Evolutionary conservation across 1,139 yeast genomes (phyloP).

Genomic region (Protomyces macrosporus): DNA sequence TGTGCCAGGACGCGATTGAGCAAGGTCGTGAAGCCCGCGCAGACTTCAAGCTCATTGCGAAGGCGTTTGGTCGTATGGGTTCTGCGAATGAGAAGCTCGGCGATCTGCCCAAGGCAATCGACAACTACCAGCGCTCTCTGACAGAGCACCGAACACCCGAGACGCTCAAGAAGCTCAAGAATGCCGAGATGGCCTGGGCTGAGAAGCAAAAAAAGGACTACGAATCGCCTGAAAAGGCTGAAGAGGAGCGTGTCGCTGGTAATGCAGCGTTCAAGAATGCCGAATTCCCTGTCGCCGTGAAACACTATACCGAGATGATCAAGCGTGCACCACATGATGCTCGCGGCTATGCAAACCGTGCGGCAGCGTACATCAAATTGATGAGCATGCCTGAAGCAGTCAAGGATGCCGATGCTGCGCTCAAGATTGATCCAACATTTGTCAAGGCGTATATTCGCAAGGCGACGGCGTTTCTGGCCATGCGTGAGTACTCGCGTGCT

Average conservation of each 20-base stretch:
- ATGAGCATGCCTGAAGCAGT: slow-evolving; percentile 97
- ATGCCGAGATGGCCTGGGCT: slow-evolving; percentile 81
- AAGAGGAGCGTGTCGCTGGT: slow-evolving; percentile 90
- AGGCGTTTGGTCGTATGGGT: slow-evolving; percentile 87
- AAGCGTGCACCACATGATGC: slow-evolving; percentile 96
- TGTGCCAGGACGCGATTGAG: slow-evolving; percentile 78
- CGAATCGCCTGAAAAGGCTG: slow-evolving; percentile 86
- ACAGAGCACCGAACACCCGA: slow-evolving; percentile 98
- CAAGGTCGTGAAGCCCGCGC: slow-evolving; percentile 86
- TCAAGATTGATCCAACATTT: slow-evolving; percentile 78
- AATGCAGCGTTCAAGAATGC: slow-evolving; percentile 82
- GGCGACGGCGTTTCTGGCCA: slow-evolving; percentile 89
- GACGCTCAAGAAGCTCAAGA: slow-evolving; percentile 77
- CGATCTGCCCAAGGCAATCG: slow-evolving; percentile 67
- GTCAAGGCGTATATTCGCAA: slow-evolving; percentile 94
- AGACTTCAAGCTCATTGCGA: slow-evolving; percentile 86
- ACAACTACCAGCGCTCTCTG: slow-evolving; percentile 77
- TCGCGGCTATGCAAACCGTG: slow-evolving; percentile 95
- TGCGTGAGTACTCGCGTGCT: slow-evolving; percentile 78
- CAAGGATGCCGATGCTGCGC: slow-evolving; percentile 84
- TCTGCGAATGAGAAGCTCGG: slow-evolving; percentile 69
- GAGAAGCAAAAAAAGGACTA: slow-evolving; percentile 69
- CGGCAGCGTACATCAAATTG: slow-evolving; percentile 90
- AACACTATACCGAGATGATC: slow-evolving; percentile 89
- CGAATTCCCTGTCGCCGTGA: slow-evolving; percentile 96